A percentile compares a stretch with the other conserved stretches of the same genome.
phyloP scores from a whole-genome alignment of 768 basidiomycete genomes.

The Aureoboletus auriporus region DNA sequence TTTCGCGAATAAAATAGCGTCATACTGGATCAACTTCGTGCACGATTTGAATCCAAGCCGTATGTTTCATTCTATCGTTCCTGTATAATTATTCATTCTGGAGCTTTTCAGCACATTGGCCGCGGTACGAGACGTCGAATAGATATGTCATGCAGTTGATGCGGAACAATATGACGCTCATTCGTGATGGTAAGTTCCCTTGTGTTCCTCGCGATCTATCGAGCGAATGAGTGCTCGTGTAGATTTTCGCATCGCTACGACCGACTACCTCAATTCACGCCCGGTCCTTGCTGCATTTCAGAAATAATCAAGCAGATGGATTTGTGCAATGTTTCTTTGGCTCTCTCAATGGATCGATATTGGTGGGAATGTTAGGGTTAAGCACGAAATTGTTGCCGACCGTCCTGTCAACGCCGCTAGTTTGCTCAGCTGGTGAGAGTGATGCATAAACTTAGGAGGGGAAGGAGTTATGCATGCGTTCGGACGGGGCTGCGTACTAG shows the following conservation, averaged over 20 bases:
- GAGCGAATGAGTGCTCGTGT: neutral
- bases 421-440: no score
- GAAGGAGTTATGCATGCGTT: no score
- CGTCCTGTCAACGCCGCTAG: no score
- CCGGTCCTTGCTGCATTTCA: constrained; percentile 11
- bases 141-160: constrained; percentile 45
- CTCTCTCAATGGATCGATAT: no score
- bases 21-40: constrained; percentile 56
- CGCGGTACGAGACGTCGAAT: constrained; percentile 33
- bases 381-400: no score
- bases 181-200: constrained; percentile 43
- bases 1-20: constrained; percentile 46
- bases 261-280: constrained; percentile 13
- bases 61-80: constrained; percentile 24
- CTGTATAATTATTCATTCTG: neutral
- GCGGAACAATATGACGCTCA: constrained; percentile 49
- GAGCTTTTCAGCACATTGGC: constrained; percentile 34
- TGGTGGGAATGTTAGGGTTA: no score
- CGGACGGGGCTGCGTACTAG: no score
- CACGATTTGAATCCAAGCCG: constrained; percentile 53
- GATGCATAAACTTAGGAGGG: no score
- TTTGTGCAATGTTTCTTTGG: no score
- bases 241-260: constrained; percentile 11
- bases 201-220: neutral
- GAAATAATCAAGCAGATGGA: constrained; percentile 6